Base-by-base conservation (phyloP, 345 rosid genomes). In the Crucihimalaya himalaica region DNA sequence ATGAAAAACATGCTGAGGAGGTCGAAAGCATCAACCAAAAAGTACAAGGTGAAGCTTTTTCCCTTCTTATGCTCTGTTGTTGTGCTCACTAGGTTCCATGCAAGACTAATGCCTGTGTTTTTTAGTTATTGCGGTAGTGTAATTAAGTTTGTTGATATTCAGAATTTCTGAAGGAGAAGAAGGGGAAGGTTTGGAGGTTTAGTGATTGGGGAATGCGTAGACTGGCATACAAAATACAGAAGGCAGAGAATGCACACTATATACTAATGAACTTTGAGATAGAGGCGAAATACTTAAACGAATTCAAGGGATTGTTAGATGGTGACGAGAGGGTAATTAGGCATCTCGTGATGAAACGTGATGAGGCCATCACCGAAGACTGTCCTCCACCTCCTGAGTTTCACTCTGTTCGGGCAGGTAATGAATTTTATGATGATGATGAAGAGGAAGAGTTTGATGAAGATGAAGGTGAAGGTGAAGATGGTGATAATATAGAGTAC, bases 141-240 rank as follows among this genome's bases (percentile, higher is more conserved):
- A 20, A 52, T 21, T 48, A 53, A 12, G 53, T 43, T 60, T 67
- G 42, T 61, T 67, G 70, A 5, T 68, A 29, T 53, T 67, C 81
- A 91, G 98, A 82, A 39, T 93, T 89, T 61, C 14, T 93, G n/a
- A 84, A 73, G 79, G 95, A 89, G 86, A 89, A 91, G 86, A 89
- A 80, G 68, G 98, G 96, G 56, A 88, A 32, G 80, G 63, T 93
- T 16, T 93, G 96, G 97, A 91, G 97, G 81, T 56, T 86, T 66
- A 92, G 83, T 67, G 96, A 94, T 53, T 94, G 98, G 97, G 97
- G 98, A 1, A 86, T 94, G 69, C 89, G 98, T 18, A 86, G 87
- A 75, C 83, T 93, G 4, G 96, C 97, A 8, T 89, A 94, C 87
- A 87, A 85, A 81, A 94, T 94, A 82, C 81, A 88, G 68, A 89